phyloP scores from a whole-genome alignment of 108 stramenopile genomes.

The Conticribra guillardii region DNA sequence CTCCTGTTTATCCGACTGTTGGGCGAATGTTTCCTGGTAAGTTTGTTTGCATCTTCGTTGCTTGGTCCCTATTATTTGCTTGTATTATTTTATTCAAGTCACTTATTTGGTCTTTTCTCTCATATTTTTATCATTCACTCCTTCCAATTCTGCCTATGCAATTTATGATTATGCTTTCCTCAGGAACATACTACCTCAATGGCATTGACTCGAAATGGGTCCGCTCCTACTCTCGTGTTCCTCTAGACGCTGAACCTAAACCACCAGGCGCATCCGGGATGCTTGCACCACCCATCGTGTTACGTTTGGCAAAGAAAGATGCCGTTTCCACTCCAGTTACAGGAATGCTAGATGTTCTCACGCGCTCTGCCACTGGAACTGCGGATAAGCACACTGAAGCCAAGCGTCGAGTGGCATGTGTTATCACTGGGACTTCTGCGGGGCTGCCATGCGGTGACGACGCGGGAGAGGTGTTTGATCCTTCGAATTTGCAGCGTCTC shows the following conservation, averaged over 20 bases:
- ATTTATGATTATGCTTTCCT: background rate
- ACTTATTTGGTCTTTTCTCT: background rate
- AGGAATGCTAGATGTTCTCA: constrained; percentile 64
- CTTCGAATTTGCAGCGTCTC: constrained; percentile 77
- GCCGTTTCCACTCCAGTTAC: constrained; percentile 69
- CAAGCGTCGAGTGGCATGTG: constrained; percentile 74
- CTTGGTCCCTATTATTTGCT: background rate
- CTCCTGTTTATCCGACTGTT: constrained; percentile 82
- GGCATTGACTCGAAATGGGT: constrained; percentile 84
- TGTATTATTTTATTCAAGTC: background rate
- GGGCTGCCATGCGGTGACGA: constrained; percentile 85
- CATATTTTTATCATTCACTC: background rate
- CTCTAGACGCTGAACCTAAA: constrained; percentile 65
- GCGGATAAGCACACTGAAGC: constrained; percentile 57
- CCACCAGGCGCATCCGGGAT: constrained; percentile 50
- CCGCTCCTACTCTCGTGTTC: constrained; percentile 81
- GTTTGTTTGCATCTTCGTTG: background rate
- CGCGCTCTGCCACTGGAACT: constrained; percentile 49
- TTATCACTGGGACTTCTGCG: constrained; percentile 94
- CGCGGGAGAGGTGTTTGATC: constrained; percentile 64
- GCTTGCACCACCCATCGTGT: constrained; percentile 82
- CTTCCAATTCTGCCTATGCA: background rate
- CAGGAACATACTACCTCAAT: constrained; percentile 91
- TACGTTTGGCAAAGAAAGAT: constrained; percentile 67
- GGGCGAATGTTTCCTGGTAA: constrained; percentile 82